Percentiles rank a stretch among this genome's conserved stretches.
phyloP scores from a whole-genome alignment of 805 yeast species.

The Ogataea trehaloabstinens region DNA sequence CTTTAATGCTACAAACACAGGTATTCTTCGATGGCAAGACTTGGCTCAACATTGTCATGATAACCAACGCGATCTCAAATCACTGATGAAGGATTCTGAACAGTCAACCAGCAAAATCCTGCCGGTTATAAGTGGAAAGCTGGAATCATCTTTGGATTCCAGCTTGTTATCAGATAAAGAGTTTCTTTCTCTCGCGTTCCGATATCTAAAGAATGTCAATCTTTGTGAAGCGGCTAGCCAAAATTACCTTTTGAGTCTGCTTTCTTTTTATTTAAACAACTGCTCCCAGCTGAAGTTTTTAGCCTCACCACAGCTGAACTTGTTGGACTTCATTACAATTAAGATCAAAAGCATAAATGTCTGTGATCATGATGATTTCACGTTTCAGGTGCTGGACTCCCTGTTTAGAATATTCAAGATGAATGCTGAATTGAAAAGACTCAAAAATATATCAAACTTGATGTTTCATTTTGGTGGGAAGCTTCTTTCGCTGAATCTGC shows the following conservation, averaged over 20 bases:
- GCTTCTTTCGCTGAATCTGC: conserved; percentile 10
- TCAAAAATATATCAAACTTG: conserved; percentile 46
- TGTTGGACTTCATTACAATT: conserved; percentile 23
- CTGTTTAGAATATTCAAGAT: conserved; percentile 24
- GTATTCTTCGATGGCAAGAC: not conserved
- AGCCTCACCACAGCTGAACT: conserved; percentile 4
- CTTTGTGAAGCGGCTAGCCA: not conserved
- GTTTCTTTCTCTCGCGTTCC: not conserved
- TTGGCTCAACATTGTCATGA: not conserved
- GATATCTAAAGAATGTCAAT: not conserved
- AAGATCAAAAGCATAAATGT: conserved; percentile 16
- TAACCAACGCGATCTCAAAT: not conserved
- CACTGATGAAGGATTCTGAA: not conserved
- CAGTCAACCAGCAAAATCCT: not conserved
- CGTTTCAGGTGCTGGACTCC: conserved; percentile 8
- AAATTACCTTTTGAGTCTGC: not conserved
- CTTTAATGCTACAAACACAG: not conserved
- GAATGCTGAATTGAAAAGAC: conserved; percentile 32
- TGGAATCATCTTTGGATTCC: not conserved
- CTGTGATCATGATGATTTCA: conserved; percentile 3
- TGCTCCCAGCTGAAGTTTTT: not conserved
- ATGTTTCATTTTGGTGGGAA: conserved; percentile 40
- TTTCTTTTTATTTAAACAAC: not conserved
- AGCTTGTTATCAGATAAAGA: not conserved
- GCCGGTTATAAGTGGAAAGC: not conserved